Evolutionary conservation across 306 rosid genomes (phyloP), one percentile per base, ranked within the genome.

Genomic region (Trifolium fragiferum): DNA sequence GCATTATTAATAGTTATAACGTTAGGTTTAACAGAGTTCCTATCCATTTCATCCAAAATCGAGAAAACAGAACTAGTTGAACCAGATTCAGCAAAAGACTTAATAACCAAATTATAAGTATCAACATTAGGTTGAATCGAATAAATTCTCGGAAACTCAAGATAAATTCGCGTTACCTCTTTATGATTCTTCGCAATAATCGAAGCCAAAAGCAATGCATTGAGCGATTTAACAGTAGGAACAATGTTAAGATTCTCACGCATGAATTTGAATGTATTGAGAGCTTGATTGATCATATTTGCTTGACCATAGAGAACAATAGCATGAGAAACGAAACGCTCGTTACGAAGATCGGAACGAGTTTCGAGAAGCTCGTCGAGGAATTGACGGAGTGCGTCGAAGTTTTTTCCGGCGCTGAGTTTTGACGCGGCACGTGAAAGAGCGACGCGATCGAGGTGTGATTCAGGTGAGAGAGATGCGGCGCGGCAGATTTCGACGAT

Each of bases 251-350:
- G 53, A 16, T 85, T 86, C 0, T 54, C 77, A 0, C 54, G 77
- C 73, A 83, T 84, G 59, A 66, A 62, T 51, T 73, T 58, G 74
- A 93, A 93, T 51, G 89, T 86, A 9, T 73, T 75, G 53, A 88
- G 5, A 2, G 96, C 92, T 68, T 89, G 85, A 59, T 84, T 81
- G 30, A 84, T 65, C 97, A 93, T 89, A 8, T 85, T 81, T 5
- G 96, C 96, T 63, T 84, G 96, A 33, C 98, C 98, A 47, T 86
- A 93, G 37, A 93, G 92, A 30, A 87, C 80, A 20, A 91, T 89
- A 35, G 86, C 87, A 41, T 88, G 96, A 4, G 88, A 80, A 13
- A 80, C 78, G 47, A 85, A 89, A 1, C 97, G 89, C 67, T 89
- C 91, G 44, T 83, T 88, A 23, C 33, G 68, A 64, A 91, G 92